Evolutionary conservation across 176 grass and related monocot genomes (phyloP).

Genomic region (Dendrocalamus sinicus): DNA sequence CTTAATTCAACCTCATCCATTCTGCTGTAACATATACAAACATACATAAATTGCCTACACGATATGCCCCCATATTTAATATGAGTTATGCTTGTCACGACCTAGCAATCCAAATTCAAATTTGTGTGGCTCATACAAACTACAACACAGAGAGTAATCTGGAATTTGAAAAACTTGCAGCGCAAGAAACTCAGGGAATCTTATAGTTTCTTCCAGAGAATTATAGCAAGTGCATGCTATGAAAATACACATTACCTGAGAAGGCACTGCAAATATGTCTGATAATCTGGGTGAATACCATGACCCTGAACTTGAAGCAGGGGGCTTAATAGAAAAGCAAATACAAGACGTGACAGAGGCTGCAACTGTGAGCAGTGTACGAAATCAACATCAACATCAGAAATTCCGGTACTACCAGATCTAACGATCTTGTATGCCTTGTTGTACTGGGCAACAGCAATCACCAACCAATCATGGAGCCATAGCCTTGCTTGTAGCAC

Average conservation of each 20-base stretch:
- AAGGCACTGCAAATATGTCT: constrained; percentile 90
- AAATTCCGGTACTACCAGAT: constrained; percentile 44
- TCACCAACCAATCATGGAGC: constrained; percentile 87
- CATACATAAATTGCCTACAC: background rate
- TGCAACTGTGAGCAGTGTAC: constrained; percentile 86
- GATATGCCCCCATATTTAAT: background rate
- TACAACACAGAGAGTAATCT: background rate
- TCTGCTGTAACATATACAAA: background rate
- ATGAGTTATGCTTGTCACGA: background rate
- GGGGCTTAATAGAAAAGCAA: constrained; percentile 78
- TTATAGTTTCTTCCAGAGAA: constrained; percentile 24
- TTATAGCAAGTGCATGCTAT: constrained; percentile 32
- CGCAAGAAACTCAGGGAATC: background rate
- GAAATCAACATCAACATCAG: constrained; percentile 79
- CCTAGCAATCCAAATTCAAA: background rate
- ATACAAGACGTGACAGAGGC: constrained; percentile 73
- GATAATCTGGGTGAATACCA: constrained; percentile 78
- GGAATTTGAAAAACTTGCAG: background rate
- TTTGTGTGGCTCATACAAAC: constrained; percentile 11
- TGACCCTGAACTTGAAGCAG: constrained; percentile 70
- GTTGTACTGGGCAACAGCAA: constrained; percentile 78
- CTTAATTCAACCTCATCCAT: constrained; percentile 11
- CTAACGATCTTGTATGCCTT: constrained; percentile 60
- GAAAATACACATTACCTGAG: constrained; percentile 67
- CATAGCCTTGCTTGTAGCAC: constrained; percentile 73